Base-by-base conservation (phyloP, 441 rosid species). In the Bocquillonia castaneifolia region DNA sequence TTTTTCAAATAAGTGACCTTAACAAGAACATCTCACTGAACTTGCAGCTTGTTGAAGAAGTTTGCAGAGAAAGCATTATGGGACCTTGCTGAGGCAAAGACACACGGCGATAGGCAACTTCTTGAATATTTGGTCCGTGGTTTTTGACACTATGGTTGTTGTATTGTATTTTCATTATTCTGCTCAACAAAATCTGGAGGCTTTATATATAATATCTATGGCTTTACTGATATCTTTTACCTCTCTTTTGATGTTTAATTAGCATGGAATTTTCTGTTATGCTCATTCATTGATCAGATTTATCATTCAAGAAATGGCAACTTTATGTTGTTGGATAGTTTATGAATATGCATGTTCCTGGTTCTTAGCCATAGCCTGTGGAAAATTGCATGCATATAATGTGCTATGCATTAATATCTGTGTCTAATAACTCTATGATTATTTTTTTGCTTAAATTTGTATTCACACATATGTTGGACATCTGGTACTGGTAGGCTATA, bases 21-120 rank as follows among this genome's bases (percentile, higher is more conserved):
- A 48, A 59, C 48, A 39, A 28, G 20, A 69, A 48, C 48, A 14
- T 68, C 72, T 29, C 59, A 61, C 64, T 50, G 53, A 70, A 14
- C 50, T 60, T 74, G 82, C 84, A 93, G 99, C 64, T 77, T 80
- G 31, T 65, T 93, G 68, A 93, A 88, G 83, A 82, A 72, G 69
- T 77, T 93, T 61, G 96, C 92, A 56, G 93, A 93, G 68, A 91
- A 91, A 74, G 95, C 89, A 68, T 79, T 85, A 45, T 93, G 97
- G 99, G 97, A 93, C 76, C 73, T 93, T 74, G 98, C 98, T 29
- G 98, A 91, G 79, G 68, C 56, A 48, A 91, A 82, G 83, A 73
- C 97, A 63, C 79, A 86, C 64, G 87, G 86, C 26, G 83, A 89
- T 68, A 81, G 65, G 75, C 86, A 78, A 76, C 84, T 91, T 28